Base-by-base conservation (phyloP, 768 basidiomycete species). In the Plicaturopsis crispa region DNA sequence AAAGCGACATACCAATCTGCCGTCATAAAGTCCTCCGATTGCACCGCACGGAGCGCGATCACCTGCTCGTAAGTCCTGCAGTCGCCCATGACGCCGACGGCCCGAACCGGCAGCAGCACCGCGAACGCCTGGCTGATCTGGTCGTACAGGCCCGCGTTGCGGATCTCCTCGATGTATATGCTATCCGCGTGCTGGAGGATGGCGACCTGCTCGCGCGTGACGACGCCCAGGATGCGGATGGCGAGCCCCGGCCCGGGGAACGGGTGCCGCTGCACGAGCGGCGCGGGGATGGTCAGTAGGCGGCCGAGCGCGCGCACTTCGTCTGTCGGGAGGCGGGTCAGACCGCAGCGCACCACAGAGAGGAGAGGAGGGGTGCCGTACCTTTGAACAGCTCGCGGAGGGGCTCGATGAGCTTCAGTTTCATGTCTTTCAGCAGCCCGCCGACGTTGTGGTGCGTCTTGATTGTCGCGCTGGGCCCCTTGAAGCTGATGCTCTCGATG, bases 361-460 rank as follows among this genome's bases (percentile, higher is more conserved):
- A 4, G 20, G 14, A 10, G 18, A n/a, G 14, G 5, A 34, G 26
- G 21, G 14, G 42, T 21, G 34, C 3, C 16, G 33, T 31, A 89
- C 94, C 96, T 70, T 99, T 98, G 79, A 99, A 99, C 13, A 99
- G 71, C 66, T 98, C 96, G 24, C 96, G 74, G 24, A 99, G 66
- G 14, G 96, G 96, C 64, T 99, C 96, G 48, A 99, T 98, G 35
- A 99, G 73, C 67, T 98, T 98, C 51, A 99, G 74, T 61, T 91
- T 96, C 96, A 98, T 99, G 62, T 98, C 84, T 55, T 85, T 87
- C 44, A 97, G 71, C 36, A 99, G 67, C 3, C 94, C 94, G 20
- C 96, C 96, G 48, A 98, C 96, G 48, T 99, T 99, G 60, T 98
- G 96, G 59, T 99, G 96, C 2, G 96, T 98, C 72, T 99, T 99